Conservation (phyloP, 106 monocot genomes). For the Vanilla planifolia region DNA sequence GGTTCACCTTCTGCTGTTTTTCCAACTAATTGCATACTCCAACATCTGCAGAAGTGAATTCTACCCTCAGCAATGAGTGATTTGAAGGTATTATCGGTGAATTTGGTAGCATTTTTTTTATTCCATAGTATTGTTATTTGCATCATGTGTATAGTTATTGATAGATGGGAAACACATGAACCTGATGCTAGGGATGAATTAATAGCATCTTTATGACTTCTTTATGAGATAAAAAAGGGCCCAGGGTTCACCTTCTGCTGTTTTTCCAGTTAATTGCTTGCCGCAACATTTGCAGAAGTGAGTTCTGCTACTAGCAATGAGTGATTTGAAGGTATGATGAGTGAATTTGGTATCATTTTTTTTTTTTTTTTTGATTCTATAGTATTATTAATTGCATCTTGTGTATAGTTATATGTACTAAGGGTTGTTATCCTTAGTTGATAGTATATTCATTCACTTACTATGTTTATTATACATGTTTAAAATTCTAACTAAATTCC, state of each 20-base stretch:
- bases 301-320: neutral
- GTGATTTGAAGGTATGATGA: neutral
- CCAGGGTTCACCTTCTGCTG: conserved; percentile 26
- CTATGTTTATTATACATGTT: too few relatives aligned
- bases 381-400: too few relatives aligned
- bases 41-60: conserved; percentile 10
- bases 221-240: conserved; percentile 63
- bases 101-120: too few relatives aligned
- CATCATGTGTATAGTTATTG: too few relatives aligned
- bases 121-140: too few relatives aligned
- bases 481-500: too few relatives aligned
- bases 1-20: conserved; percentile 33
- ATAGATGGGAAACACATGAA: conserved; percentile 45
- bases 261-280: conserved; percentile 50
- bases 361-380: too few relatives aligned
- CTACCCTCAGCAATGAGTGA: too few relatives aligned
- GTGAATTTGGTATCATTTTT: neutral
- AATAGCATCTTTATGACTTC: conserved; percentile 57
- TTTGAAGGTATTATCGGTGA: too few relatives aligned
- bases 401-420: too few relatives aligned
- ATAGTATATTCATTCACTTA: too few relatives aligned
- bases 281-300: conserved; percentile 15
- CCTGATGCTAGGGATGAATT: conserved; percentile 41
- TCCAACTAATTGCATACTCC: conserved; percentile 48
- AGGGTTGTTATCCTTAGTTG: too few relatives aligned